A percentile compares a stretch with the other conserved stretches of the same genome.
phyloP scores from a whole-genome alignment of 2,329 filamentous ascomycete genomes.

The Sporothrix phasma region DNA sequence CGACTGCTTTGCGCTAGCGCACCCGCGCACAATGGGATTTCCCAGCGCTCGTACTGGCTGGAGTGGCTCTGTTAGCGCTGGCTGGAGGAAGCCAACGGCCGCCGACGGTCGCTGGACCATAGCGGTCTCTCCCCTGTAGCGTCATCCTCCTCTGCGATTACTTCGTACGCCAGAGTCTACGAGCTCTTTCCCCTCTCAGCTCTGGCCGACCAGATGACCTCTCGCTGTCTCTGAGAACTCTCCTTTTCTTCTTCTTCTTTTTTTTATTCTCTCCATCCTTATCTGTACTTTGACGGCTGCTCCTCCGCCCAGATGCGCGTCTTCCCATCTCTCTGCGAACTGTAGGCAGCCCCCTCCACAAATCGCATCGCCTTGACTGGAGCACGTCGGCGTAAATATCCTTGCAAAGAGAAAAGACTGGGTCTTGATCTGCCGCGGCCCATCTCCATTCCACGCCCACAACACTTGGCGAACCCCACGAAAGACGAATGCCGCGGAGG shows the following conservation, averaged over 20 bases:
- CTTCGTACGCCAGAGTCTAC: too few species aligned
- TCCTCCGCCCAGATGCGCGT: too few species aligned
- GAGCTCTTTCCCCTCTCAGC: background rate
- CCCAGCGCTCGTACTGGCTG: background rate
- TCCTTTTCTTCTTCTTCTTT: background rate
- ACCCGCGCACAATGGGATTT: background rate
- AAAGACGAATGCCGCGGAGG: background rate
- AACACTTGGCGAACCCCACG: background rate
- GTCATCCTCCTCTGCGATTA: too few species aligned
- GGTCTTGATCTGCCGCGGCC: background rate
- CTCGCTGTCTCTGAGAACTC: too few species aligned
- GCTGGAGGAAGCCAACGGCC: too few species aligned
- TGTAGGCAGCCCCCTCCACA: background rate
- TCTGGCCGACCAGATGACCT: too few species aligned
- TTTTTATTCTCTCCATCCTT: background rate
- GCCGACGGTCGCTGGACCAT: too few species aligned
- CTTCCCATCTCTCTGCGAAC: background rate
- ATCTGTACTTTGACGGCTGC: background rate
- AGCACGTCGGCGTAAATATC: background rate
- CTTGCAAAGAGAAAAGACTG: background rate
- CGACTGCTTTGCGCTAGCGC: background rate
- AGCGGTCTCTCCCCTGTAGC: background rate
- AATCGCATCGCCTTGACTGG: background rate
- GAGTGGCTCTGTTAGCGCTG: background rate
- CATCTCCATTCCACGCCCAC: background rate